phyloP scores from a whole-genome alignment of 257 asterid species.

The Rubia yunnanensis region DNA sequence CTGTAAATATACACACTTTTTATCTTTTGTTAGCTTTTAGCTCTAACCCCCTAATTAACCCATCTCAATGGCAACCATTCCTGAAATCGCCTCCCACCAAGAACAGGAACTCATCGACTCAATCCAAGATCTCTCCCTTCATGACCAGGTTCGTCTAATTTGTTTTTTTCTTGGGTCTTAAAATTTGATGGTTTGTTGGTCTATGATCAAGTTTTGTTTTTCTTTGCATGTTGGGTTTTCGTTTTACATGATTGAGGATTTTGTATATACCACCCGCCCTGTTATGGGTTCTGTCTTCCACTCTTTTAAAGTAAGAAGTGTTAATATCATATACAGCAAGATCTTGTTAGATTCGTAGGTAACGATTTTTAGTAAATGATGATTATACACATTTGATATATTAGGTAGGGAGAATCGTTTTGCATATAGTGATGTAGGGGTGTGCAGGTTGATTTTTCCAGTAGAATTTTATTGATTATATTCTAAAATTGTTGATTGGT shows the following conservation, averaged over 20 bases:
- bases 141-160: conserved; percentile 31
- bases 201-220: not conserved
- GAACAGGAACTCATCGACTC: conserved; percentile 25
- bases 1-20: conserved; percentile 11
- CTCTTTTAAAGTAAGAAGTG: too few species aligned
- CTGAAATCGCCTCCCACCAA: conserved; percentile 24
- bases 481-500: not conserved
- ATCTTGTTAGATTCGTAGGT: too few species aligned
- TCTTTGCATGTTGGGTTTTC: not conserved
- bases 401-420: too few species aligned
- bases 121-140: conserved; percentile 29
- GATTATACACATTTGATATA: too few species aligned
- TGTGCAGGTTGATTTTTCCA: too few species aligned
- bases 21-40: conserved; percentile 8
- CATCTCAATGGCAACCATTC: conserved; percentile 32
- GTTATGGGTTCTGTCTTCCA: not conserved
- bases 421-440: too few species aligned
- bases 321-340: too few species aligned
- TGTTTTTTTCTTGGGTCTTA: not conserved
- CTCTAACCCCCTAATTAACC: not conserved
- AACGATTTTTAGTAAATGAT: too few species aligned
- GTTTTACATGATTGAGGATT: not conserved
- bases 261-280: too few species aligned
- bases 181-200: not conserved
- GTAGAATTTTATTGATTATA: not conserved